Percentiles rank a stretch among this genome's conserved stretches.
These are phyloP conservation scores for Letharia lupina DNA, from an alignment of 495 filamentous ascomycete species.

Conservation along the genomic window DNA sequence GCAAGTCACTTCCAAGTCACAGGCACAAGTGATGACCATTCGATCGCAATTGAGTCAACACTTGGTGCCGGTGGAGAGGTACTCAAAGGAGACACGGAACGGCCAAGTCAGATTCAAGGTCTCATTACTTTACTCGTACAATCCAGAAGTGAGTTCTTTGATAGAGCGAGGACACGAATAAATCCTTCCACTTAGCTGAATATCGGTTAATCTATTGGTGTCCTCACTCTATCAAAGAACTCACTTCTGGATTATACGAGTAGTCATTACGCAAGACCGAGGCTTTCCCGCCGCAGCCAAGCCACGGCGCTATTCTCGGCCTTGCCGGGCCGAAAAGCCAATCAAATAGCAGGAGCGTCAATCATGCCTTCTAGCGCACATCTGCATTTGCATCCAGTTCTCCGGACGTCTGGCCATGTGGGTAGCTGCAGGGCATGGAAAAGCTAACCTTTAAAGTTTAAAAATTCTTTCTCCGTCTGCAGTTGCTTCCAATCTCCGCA, in stretches of 20 bases:
- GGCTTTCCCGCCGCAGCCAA: constrained; percentile 2
- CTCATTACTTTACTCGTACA: too few relatives aligned
- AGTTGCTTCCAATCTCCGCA: background rate
- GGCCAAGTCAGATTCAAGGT: too few relatives aligned
- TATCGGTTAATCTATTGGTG: too few relatives aligned
- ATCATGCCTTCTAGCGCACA: background rate
- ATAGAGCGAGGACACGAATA: too few relatives aligned
- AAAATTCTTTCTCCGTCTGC: background rate
- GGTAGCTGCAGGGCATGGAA: background rate
- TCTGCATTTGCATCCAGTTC: background rate
- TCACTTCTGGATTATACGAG: too few relatives aligned
- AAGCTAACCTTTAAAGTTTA: background rate
- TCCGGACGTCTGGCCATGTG: background rate
- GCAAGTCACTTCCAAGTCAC: background rate
- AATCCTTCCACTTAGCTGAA: too few relatives aligned
- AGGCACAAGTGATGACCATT: background rate
- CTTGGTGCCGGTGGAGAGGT: background rate
- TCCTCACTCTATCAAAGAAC: too few relatives aligned
- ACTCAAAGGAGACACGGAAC: too few relatives aligned
- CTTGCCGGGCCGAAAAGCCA: background rate
- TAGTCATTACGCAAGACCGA: constrained; percentile 3
- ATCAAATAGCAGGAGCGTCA: background rate
- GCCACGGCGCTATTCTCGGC: background rate
- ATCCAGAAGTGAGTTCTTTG: too few relatives aligned
- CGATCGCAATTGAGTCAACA: background rate